Evolutionary conservation across 129 eudicot genomes (phyloP).

Genomic region (Dittrichia graveolens): DNA sequence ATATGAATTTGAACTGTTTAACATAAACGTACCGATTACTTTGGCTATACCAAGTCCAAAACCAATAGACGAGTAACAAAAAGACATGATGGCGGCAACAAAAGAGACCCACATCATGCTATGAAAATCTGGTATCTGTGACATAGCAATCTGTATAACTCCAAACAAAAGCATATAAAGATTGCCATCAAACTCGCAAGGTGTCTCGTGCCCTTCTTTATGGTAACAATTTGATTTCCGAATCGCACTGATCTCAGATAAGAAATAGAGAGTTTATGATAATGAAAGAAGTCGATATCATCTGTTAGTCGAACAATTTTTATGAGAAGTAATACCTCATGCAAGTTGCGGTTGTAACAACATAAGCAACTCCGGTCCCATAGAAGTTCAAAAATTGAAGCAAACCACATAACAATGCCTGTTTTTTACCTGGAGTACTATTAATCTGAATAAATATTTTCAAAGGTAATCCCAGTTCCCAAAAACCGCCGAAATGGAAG

Average conservation of each 20-base stretch:
- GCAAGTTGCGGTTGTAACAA: conserved; percentile 68
- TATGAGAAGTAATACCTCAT: conserved; percentile 47
- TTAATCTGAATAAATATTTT: not conserved
- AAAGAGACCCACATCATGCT: conserved; percentile 68
- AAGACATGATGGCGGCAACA: conserved; percentile 76
- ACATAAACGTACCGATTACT: conserved; percentile 43
- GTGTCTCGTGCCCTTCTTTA: conserved; percentile 51
- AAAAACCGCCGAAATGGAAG: not conserved
- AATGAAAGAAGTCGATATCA: not conserved
- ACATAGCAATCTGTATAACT: conserved; percentile 52
- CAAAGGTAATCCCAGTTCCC: not conserved
- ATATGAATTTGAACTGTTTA: not conserved
- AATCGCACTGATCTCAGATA: conserved; percentile 53
- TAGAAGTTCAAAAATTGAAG: conserved; percentile 64
- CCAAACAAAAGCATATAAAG: conserved; percentile 63
- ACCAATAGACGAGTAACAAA: conserved; percentile 68
- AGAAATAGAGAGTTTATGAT: not conserved
- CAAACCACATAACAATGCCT: conserved; percentile 52
- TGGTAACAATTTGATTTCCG: conserved; percentile 71
- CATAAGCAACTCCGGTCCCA: conserved; percentile 79
- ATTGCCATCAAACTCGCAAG: conserved; percentile 45
- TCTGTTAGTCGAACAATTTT: not conserved
- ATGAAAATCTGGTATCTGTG: conserved; percentile 76
- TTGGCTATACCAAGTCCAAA: conserved; percentile 67
- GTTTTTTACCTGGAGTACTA: conserved; percentile 47